Evolutionary conservation across 768 basidiomycete genomes (phyloP).

Genomic region (Crassisporium funariophilum): DNA sequence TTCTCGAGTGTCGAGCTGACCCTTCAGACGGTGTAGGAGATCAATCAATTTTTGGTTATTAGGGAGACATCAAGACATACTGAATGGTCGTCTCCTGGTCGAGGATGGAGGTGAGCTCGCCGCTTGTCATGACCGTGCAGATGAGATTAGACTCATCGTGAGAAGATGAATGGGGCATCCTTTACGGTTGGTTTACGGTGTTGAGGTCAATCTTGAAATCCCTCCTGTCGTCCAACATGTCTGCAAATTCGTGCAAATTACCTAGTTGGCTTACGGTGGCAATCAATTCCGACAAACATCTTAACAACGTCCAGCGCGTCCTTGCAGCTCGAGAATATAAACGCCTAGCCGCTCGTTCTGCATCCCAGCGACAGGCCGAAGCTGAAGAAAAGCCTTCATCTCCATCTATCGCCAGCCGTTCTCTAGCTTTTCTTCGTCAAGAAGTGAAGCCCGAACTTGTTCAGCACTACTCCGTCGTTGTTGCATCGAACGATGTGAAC

Average conservation of each 20-base stretch:
- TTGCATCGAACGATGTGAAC: constrained; percentile 50
- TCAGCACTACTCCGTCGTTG: constrained; percentile 58
- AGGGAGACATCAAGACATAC: constrained; percentile 33
- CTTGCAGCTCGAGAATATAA: constrained; percentile 38
- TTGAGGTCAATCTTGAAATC: neutral
- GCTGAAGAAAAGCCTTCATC: constrained; percentile 7
- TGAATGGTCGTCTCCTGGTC: constrained; percentile 50
- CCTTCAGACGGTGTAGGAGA: constrained; percentile 38
- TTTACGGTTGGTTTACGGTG: neutral
- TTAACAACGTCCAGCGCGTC: constrained; percentile 32
- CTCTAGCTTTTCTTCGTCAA: neutral
- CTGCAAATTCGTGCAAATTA: constrained; percentile 4
- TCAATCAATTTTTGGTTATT: neutral
- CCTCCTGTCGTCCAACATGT: neutral
- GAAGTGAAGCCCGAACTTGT: constrained; percentile 23
- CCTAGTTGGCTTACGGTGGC: constrained; percentile 36
- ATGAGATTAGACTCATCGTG: constrained; percentile 5
- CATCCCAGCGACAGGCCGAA: constrained; percentile 18
- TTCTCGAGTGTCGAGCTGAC: constrained; percentile 83
- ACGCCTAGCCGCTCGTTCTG: constrained; percentile 32
- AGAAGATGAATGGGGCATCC: constrained; percentile 1
- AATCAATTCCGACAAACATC: constrained; percentile 20
- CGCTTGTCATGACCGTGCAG: constrained; percentile 23
- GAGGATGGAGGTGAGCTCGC: constrained; percentile 40
- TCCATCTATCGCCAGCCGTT: neutral